phyloP scores from a whole-genome alignment of 371 early-diverging fungal genomes.

The Lichtheimia corymbifera region DNA sequence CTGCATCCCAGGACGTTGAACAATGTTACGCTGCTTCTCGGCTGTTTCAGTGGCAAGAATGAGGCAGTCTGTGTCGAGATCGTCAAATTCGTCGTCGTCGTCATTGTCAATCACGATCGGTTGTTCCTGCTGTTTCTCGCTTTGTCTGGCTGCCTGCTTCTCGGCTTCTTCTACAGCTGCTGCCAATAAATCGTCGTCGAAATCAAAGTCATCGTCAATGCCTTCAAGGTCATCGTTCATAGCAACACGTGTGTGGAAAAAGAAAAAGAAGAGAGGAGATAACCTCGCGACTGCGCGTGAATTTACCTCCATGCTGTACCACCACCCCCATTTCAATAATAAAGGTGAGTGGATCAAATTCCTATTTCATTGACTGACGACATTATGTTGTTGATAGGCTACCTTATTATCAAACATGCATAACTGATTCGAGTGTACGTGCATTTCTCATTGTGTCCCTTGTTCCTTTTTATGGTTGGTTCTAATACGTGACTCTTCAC shows the following conservation, averaged over 20 bases:
- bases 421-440: no score
- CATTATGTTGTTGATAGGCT: no score
- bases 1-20: neutral
- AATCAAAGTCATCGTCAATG: slow-evolving; percentile 10
- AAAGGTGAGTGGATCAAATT: no score
- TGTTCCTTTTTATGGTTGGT: no score
- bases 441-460: no score
- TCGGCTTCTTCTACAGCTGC: slow-evolving; percentile 11
- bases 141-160: neutral
- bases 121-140: neutral
- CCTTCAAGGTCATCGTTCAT: slow-evolving; percentile 1
- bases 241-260: neutral
- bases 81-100: slow-evolving; percentile 22
- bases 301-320: no score
- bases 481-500: no score
- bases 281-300: no score
- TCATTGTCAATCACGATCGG: neutral
- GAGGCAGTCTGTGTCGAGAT: slow-evolving; percentile 15
- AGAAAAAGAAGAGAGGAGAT: no score
- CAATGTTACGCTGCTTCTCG: slow-evolving; percentile 6
- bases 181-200: slow-evolving; percentile 7
- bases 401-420: no score
- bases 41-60: slow-evolving; percentile 16
- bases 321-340: no score
- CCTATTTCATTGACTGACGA: no score